Conservation (phyloP, 495 filamentous ascomycete genomes). For the Hypoxylon crocopeplum region DNA sequence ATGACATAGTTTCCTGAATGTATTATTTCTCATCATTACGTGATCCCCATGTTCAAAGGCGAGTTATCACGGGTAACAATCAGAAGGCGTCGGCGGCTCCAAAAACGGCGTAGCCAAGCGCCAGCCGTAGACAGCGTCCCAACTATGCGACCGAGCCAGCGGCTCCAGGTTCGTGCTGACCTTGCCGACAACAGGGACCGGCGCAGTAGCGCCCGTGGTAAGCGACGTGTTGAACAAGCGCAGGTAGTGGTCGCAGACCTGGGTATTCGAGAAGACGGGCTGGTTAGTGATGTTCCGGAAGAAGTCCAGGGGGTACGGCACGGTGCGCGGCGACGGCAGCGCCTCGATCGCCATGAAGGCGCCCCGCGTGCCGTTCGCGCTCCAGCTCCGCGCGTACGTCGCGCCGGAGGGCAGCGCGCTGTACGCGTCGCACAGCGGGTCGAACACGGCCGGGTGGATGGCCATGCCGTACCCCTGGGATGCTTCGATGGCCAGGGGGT, state of each 20-base stretch:
- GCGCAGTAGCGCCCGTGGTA: constrained; percentile 39
- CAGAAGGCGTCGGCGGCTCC: constrained; percentile 30
- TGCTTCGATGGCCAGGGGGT: constrained; percentile 45
- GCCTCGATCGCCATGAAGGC: constrained; percentile 37
- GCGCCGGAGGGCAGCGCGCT: constrained; percentile 29
- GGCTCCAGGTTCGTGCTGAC: constrained; percentile 41
- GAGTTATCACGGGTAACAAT: too few relatives aligned
- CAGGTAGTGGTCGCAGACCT: constrained; percentile 48
- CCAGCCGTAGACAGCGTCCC: constrained; percentile 44
- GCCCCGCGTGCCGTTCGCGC: constrained; percentile 25
- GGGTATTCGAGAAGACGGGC: constrained; percentile 47
- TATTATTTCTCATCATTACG: too few relatives aligned
- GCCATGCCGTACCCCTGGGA: constrained; percentile 47
- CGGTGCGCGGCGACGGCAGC: neutral
- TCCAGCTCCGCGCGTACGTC: constrained; percentile 36
- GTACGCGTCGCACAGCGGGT: constrained; percentile 51
- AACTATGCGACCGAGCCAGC: constrained; percentile 24
- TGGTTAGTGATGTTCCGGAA: constrained; percentile 53
- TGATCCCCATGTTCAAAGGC: too few relatives aligned
- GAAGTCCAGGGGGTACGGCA: constrained; percentile 46
- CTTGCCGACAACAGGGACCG: constrained; percentile 38
- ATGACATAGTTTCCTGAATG: too few relatives aligned
- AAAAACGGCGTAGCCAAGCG: constrained; percentile 51
- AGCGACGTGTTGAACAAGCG: constrained; percentile 51
- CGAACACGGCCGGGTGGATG: constrained; percentile 45